Evolutionary conservation across 768 basidiomycete species (phyloP).

Genomic region (Hirschioporus abietinus): DNA sequence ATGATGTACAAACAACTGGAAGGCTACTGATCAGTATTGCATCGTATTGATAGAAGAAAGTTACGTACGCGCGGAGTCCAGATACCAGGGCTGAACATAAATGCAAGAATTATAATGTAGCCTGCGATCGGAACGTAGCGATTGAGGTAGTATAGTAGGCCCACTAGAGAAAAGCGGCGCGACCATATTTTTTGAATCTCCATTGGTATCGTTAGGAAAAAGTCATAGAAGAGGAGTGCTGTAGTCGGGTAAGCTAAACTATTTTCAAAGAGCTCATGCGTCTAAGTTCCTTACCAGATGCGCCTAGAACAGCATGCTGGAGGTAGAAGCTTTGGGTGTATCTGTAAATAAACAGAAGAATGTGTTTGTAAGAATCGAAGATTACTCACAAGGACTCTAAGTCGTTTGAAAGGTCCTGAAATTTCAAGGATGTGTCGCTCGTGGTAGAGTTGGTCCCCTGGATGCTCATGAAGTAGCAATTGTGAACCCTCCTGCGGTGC

Average conservation of each 20-base stretch:
- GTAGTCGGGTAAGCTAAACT: not conserved
- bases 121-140: not conserved
- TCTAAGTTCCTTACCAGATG: not conserved
- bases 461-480: slow-evolving; percentile 2
- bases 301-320: not conserved
- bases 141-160: not conserved
- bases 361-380: not conserved
- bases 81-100: not conserved
- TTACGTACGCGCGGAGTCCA: not conserved
- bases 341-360: not conserved
- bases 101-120: not conserved
- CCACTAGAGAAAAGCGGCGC: not conserved
- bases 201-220: not conserved
- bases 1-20: not conserved
- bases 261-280: too few species aligned
- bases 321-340: not conserved
- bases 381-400: not conserved
- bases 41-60: not conserved
- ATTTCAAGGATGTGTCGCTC: not conserved
- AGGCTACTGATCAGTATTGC: not conserved
- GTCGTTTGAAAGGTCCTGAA: not conserved
- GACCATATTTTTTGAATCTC: not conserved
- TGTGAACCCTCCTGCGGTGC: too few species aligned
- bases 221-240: not conserved
- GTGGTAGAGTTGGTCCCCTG: not conserved